Base-by-base conservation (phyloP, 1,284 basidiomycete species). In the Tylopilus sp. region DNA sequence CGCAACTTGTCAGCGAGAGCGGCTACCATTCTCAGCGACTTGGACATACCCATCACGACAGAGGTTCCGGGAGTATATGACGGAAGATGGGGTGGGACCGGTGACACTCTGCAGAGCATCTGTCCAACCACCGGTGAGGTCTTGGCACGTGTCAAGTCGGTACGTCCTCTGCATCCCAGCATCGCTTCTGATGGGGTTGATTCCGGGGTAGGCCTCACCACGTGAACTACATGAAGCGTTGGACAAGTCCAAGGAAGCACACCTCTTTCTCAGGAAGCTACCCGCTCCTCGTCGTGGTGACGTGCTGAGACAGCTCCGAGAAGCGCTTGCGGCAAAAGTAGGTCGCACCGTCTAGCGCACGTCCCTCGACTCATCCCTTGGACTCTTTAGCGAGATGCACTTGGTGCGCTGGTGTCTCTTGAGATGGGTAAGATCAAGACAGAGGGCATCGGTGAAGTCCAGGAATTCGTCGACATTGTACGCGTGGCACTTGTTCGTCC, bases 361-460 rank as follows among this genome's bases (percentile, higher is more conserved):
- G 3, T 37, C 33, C 24, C 28, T 11, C 26, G 36, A 24, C 37
- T 57, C 43, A 49, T 43, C 28, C 19, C 19, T 46, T 26, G 29
- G 15, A 10, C 39, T 49, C 49, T 50, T 45, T 52, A 93, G 86
- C 80, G 88, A 41, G 84, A 88, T 52, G 89, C 82, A 32, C 79
- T 98, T 13, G 95, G 95, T 37, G 87, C 90, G 24, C 78, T 92
- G 22, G 82, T 92, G 8, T 88, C 90, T 36, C 77, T 95, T 19
- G 94, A 98, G 72, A 97, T 97, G 94, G 94, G 95, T 68, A 98
- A 98, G 74, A 94, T 97, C 61, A 81, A 80, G 62, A 88, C 88
- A n/a, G 94, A 98, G 69, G 94, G 94, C 31, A 79, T 88, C 42
- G 94, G 94, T 19, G 94, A 98, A 74, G 93, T 98, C 2, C 92